Conservation (phyloP, 805 yeast species). For the Pichia ethanolica region DNA sequence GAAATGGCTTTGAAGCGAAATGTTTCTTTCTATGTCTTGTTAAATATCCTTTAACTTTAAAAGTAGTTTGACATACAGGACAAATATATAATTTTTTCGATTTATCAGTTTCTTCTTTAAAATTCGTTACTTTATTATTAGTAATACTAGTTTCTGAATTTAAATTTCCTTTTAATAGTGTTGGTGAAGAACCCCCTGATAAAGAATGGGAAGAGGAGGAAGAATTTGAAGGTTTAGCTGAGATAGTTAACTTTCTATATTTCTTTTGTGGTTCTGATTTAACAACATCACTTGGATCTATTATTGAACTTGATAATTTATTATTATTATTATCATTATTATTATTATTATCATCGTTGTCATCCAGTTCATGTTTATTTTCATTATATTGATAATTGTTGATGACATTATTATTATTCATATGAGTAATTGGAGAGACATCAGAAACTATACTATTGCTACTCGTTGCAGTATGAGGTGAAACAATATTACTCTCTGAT, state of each 20-base stretch:
- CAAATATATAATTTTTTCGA: constrained; percentile 31
- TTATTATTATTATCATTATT: not conserved
- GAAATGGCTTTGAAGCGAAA: constrained; percentile 41
- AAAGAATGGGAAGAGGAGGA: not conserved
- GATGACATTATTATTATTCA: not conserved
- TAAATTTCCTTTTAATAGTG: not conserved
- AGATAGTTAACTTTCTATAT: not conserved
- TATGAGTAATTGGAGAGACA: not conserved
- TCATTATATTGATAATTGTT: too few relatives aligned
- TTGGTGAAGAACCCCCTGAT: not conserved
- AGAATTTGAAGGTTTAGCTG: not conserved
- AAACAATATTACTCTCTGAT: not conserved
- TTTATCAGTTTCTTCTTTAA: not conserved
- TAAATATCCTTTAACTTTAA: constrained; percentile 46
- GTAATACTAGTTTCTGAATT: too few relatives aligned
- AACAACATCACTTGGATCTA: too few relatives aligned
- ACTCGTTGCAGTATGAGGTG: not conserved
- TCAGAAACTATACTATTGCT: not conserved
- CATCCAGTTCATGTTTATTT: constrained; percentile 1
- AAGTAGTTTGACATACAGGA: constrained; percentile 40
- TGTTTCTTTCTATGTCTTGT: constrained; percentile 52
- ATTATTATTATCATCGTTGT: not conserved
- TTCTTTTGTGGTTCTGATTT: not conserved
- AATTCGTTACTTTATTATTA: too few relatives aligned
- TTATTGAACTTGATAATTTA: too few relatives aligned